Evolutionary conservation across 495 filamentous ascomycete species (phyloP).

Genomic region (Neurospora sp.): DNA sequence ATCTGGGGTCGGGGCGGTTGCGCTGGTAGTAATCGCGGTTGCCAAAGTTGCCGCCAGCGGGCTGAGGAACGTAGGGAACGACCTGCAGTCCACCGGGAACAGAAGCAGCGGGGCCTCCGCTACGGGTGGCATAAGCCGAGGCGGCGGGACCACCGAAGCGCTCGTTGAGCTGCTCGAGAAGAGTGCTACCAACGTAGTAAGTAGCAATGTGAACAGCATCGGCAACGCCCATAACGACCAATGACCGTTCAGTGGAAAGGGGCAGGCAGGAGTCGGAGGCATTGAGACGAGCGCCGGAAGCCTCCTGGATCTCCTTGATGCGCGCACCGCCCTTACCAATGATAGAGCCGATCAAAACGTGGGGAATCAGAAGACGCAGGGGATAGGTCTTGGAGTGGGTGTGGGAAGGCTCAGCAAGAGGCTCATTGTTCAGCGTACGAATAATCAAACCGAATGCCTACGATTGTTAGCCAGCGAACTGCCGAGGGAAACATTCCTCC

Average conservation of each 20-base stretch:
- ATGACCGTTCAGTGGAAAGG: slow-evolving; percentile 85
- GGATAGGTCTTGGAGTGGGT: slow-evolving; percentile 95
- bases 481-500: background rate
- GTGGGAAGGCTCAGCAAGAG: slow-evolving; percentile 73
- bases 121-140: slow-evolving; percentile 92
- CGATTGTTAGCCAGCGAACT: slow-evolving; percentile 3
- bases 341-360: slow-evolving; percentile 96
- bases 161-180: slow-evolving; percentile 92
- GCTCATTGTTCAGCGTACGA: slow-evolving; percentile 93
- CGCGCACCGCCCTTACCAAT: slow-evolving; percentile 92
- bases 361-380: slow-evolving; percentile 86
- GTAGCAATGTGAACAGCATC: slow-evolving; percentile 97
- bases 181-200: slow-evolving; percentile 93
- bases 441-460: slow-evolving; percentile 98
- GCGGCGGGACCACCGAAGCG: slow-evolving; percentile 92
- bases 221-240: slow-evolving; percentile 86
- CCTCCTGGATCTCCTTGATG: slow-evolving; percentile 97
- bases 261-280: slow-evolving; percentile 92
- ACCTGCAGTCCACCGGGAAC: slow-evolving; percentile 97
- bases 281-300: slow-evolving; percentile 90
- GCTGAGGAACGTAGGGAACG: slow-evolving; percentile 87
- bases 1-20: slow-evolving; percentile 59
- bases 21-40: slow-evolving; percentile 68
- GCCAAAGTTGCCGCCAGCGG: slow-evolving; percentile 82
- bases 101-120: slow-evolving; percentile 81